Evolutionary conservation across 2,329 filamentous ascomycete genomes (phyloP), one percentile per base, ranked within the genome.

Genomic region (Aspergillus flavus): DNA sequence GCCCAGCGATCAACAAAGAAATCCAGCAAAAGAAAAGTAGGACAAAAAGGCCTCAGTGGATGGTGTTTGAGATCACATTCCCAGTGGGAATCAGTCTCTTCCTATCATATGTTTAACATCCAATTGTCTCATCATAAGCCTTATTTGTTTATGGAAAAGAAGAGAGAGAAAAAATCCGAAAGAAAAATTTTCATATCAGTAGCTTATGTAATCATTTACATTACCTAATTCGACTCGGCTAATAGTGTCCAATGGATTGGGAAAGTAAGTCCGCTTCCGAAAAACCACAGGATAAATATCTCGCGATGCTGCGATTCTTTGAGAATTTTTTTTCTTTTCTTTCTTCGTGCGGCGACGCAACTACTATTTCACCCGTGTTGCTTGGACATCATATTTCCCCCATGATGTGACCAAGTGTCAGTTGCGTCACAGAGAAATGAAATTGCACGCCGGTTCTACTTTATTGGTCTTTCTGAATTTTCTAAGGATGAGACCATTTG

Each of bases 291-390:
- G 59, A 75, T 73, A 73, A 73, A 75, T 68, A 67, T 66, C 21
- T 9, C 46, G 10, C 43, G 14, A 30, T 19, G 50, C 11, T 19
- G n/a, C 54, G 12, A 2, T 30, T 63, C 65, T 72, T 67, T 67
- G 58, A 16, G 19, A 26, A 62, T 69, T 78, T 75, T 79, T 80
- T 80, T 73, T 79, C 75, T 81, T 87, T 86, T 84, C 82, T 81
- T 85, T 86, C 87, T 85, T 92, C 84, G 89, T 93, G 91, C 90
- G 90, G 91, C 90, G 88, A 88, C 87, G 89, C 87, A 84, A 89
- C 86, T 81, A 80, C 77, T 81, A 84, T 83, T 82, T 86, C 86
- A 86, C 87, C 90, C 90, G 88, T 91, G 89, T 93, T 93, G 90
- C 90, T 91, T 89, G 86, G 84, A 84, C 89, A 81, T 80, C 77